Evolutionary conservation across 169 alveolate species (phyloP), one percentile per base, ranked within the genome.

Genomic region (Amoebophrya sp.): DNA sequence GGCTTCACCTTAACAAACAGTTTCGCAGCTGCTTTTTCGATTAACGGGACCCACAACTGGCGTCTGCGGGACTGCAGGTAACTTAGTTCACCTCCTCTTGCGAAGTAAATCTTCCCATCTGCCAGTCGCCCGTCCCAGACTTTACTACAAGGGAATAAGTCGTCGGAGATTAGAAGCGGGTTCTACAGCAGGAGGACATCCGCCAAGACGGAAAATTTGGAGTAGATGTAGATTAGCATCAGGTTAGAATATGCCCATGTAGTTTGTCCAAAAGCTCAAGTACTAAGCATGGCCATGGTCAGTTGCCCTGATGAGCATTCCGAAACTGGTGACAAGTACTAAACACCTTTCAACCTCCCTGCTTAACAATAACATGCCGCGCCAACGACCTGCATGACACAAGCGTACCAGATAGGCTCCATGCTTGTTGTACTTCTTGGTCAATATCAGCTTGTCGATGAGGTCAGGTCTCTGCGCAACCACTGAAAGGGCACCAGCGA

Each of bases 21-120:
- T 41, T 90, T 90, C 78, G 92, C 92, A 77, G 92, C 92, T 0
- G 92, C 92, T 38, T 90, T 90, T 65, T 90, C 92, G 2, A 90
- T 40, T 23, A 90, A n/a, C 55, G 92, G 92, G 33, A 90, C 92
- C 92, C 92, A 90, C 92, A 90, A 54, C 92, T 90, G 92, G n/a
- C 92, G 41, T 41, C 92, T 90, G 0, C 78, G 83, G n/a, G 92
- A 53, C 41, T 90, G 53, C 39, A 65, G 33, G 92, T 90, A 90
- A 24, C 83, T 65, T 10, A 65, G 26, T 36, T 65, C 83, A 1
- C 83, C 83, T 29, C 83, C 83, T 36, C n/a, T 29, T 26, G 83
- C 83, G 83, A 65, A 65, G 83, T 65, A 65, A 26, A 65, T 65
- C 2, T 18, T 65, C 33, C 83, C 83, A 6, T 36, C 83, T 6